Base-by-base conservation (phyloP, 176 grass and related monocot species). In the Oryza punctata region DNA sequence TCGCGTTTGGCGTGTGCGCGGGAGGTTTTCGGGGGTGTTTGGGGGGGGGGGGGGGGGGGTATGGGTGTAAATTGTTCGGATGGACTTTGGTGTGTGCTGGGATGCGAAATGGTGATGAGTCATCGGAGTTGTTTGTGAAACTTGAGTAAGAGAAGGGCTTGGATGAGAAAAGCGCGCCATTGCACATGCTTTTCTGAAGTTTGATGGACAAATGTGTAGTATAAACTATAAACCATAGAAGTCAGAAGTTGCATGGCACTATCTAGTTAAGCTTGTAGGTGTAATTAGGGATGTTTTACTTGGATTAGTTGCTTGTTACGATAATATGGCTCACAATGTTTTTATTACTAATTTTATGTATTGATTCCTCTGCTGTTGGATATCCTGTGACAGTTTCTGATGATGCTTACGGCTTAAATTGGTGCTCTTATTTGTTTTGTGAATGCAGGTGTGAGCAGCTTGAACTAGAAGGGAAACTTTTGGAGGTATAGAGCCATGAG, bases 391-490 rank as follows among this genome's bases (percentile, higher is more conserved):
- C 28, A 15, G 37, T 27, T 67, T 67, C 28, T 40, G 37, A 52
- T 75, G 44, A 0, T n/a, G 38, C 46, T 24, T 28, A 52, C 1
- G 70, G 54, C 71, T 81, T 44, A 89, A 66, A 76, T 6, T 63
- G 10, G 24, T 67, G 72, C 10, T 71, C 38, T 75, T 85, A 9
- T 72, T 81, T 35, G 71, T 35, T 66, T 81, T 26, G 13, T 81
- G 14, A 76, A 72, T 75, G 87, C 88, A 97, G 92, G 77, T 97
- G 91, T 40, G 95, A 98, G 41, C 79, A 94, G 75, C 94, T 98
- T 86, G 86, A 93, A 78, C 69, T 95, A 70, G 92, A 95, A 93
- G 92, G 88, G 54, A 98, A 93, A 78, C 73, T 98, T 12, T 64
- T 98, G 80, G 89, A 95, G 95, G 95, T 94, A 93, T 26, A 59